phyloP scores from a whole-genome alignment of 306 rosid species.

The Prosopis cineraria region DNA sequence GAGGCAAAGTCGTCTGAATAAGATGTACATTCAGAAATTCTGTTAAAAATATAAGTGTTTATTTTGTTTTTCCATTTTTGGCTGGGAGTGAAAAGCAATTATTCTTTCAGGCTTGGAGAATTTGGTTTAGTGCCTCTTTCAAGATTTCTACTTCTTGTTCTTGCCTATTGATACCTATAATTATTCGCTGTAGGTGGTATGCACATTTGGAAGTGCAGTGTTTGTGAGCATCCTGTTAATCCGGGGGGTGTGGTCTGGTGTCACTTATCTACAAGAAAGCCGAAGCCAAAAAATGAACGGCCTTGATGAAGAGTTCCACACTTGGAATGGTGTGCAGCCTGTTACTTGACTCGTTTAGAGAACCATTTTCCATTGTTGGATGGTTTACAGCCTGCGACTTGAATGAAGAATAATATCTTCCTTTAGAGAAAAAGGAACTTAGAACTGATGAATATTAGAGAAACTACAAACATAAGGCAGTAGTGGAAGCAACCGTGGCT shows the following conservation, averaged over 20 bases:
- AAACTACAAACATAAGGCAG: neutral
- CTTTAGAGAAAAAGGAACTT: neutral
- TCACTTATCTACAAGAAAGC: slow-evolving; percentile 58
- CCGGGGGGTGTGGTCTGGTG: slow-evolving; percentile 76
- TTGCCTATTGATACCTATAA: neutral
- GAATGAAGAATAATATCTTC: slow-evolving; percentile 14
- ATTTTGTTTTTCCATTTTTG: slow-evolving; percentile 8
- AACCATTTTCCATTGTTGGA: neutral
- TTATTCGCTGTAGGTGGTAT: slow-evolving; percentile 53
- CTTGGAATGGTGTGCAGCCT: slow-evolving; percentile 67
- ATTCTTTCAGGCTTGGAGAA: neutral
- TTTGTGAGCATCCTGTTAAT: slow-evolving; percentile 76
- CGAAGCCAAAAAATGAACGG: slow-evolving; percentile 39
- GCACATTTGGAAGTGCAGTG: slow-evolving; percentile 74
- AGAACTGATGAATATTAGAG: slow-evolving; percentile 4
- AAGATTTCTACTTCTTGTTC: neutral
- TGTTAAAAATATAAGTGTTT: neutral
- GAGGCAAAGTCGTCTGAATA: neutral
- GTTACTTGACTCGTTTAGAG: neutral
- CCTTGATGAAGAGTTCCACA: slow-evolving; percentile 47
- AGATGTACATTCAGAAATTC: neutral
- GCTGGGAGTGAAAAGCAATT: neutral
- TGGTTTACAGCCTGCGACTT: slow-evolving; percentile 34
- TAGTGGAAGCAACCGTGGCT: slow-evolving; percentile 17
- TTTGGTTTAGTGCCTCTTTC: slow-evolving; percentile 14